These are phyloP conservation scores for Leptosphaerulina australis DNA, from an alignment of 2,329 filamentous ascomycete species.

Conservation along the genomic window DNA sequence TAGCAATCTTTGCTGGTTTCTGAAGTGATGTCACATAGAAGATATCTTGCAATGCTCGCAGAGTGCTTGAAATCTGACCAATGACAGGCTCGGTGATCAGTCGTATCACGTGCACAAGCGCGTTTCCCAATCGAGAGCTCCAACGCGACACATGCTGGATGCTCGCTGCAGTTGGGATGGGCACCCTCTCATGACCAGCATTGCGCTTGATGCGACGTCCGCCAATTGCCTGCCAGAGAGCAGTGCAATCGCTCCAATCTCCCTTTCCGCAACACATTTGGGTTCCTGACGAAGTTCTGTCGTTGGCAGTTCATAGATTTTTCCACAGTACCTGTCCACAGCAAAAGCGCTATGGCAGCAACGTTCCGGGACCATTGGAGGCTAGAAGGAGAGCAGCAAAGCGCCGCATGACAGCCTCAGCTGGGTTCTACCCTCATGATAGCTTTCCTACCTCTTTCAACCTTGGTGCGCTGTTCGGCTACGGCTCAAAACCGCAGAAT, in stretches of 20 bases:
- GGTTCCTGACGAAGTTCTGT: conserved; percentile 64
- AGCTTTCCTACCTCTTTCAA: conserved; percentile 33
- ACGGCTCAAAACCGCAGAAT: conserved; percentile 28
- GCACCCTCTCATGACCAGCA: conserved; percentile 28
- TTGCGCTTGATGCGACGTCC: conserved; percentile 55
- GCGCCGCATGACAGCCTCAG: conserved; percentile 58
- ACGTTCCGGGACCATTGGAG: conserved; percentile 67
- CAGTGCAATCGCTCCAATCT: conserved; percentile 53
- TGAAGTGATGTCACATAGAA: background rate
- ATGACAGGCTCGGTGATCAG: background rate
- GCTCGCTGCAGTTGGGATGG: conserved; percentile 12
- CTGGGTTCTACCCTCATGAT: conserved; percentile 48
- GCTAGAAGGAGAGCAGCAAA: conserved; percentile 62
- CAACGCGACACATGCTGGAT: conserved; percentile 9
- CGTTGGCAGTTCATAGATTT: conserved; percentile 59
- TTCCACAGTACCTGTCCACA: conserved; percentile 54
- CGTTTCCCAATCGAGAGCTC: conserved; percentile 20
- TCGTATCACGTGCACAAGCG: background rate
- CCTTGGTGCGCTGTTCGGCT: conserved; percentile 38
- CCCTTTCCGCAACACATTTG: conserved; percentile 58
- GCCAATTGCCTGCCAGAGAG: conserved; percentile 58
- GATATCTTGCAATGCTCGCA: background rate
- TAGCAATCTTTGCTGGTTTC: no score
- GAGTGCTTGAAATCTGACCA: background rate
- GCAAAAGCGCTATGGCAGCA: conserved; percentile 62